These are phyloP conservation scores for Fistulina hepatica DNA, from an alignment of 1,284 basidiomycete genomes.

Conservation along the genomic window DNA sequence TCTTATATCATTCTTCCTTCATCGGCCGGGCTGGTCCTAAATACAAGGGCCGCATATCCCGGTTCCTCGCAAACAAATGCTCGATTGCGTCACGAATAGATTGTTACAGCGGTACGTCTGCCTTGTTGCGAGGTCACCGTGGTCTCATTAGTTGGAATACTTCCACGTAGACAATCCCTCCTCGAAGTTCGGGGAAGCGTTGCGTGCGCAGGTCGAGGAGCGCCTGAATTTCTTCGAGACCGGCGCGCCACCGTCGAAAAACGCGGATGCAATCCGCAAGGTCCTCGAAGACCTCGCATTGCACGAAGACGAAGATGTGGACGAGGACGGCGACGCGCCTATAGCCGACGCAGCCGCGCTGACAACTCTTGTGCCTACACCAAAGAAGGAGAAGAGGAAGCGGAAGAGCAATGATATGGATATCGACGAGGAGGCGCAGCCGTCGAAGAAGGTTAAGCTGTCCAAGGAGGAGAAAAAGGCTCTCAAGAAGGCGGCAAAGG, in stretches of 20 bases:
- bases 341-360: no score
- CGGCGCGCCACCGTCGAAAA: slow-evolving; percentile 75
- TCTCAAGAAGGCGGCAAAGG: slow-evolving; percentile 51
- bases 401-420: slow-evolving; percentile 54
- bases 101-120: slow-evolving; percentile 74
- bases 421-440: slow-evolving; percentile 42
- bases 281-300: slow-evolving; percentile 73
- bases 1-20: slow-evolving; percentile 90
- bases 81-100: slow-evolving; percentile 97
- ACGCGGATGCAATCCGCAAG: slow-evolving; percentile 81
- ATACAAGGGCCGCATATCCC: slow-evolving; percentile 96
- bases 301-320: slow-evolving; percentile 64
- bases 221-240: slow-evolving; percentile 92
- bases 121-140: not conserved
- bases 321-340: slow-evolving; percentile 53
- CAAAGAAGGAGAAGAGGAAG: slow-evolving; percentile 49
- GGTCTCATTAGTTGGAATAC: not conserved
- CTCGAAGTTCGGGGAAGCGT: slow-evolving; percentile 90
- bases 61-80: slow-evolving; percentile 98
- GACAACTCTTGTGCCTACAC: slow-evolving; percentile 43
- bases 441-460: slow-evolving; percentile 64
- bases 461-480: slow-evolving; percentile 79
- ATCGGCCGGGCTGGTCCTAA: slow-evolving; percentile 93
- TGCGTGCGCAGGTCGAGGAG: slow-evolving; percentile 92
- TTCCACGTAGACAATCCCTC: slow-evolving; percentile 64